Conservation (phyloP, 768 basidiomycete species). For the Russula brevipes region DNA sequence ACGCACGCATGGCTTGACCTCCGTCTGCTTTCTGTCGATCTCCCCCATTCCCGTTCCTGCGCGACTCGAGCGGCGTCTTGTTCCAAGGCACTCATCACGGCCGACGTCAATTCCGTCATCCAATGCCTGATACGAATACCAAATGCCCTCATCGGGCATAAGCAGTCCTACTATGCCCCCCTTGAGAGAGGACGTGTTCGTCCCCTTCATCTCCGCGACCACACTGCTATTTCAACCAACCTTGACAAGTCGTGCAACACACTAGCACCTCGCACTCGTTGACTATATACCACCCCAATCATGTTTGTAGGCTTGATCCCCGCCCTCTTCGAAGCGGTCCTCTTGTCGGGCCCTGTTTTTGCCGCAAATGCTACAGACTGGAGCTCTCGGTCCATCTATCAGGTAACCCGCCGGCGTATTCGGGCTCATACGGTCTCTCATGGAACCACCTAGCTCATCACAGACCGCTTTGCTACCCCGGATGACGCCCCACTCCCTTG, state of each 20-base stretch:
- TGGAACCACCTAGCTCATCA: conserved; percentile 37
- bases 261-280: neutral
- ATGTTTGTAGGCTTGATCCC: neutral
- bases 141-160: conserved; percentile 6
- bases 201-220: neutral
- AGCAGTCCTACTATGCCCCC: neutral
- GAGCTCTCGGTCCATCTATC: conserved; percentile 53
- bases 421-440: neutral
- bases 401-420: conserved; percentile 32
- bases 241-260: neutral
- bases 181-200: neutral
- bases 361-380: conserved; percentile 45
- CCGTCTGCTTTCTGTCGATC: too few species aligned
- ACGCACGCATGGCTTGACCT: too few species aligned
- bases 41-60: too few species aligned
- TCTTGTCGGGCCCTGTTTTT: conserved; percentile 24
- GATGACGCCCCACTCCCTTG: conserved; percentile 39
- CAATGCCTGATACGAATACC: neutral
- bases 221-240: neutral
- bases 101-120: neutral
- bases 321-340: neutral
- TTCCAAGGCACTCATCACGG: neutral
- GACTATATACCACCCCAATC: neutral
- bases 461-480: conserved; percentile 55
- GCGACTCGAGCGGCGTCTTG: too few species aligned